Evolutionary conservation across 2,329 filamentous ascomycete species (phyloP).

Genomic region (Teratosphaeriaceae sp.): DNA sequence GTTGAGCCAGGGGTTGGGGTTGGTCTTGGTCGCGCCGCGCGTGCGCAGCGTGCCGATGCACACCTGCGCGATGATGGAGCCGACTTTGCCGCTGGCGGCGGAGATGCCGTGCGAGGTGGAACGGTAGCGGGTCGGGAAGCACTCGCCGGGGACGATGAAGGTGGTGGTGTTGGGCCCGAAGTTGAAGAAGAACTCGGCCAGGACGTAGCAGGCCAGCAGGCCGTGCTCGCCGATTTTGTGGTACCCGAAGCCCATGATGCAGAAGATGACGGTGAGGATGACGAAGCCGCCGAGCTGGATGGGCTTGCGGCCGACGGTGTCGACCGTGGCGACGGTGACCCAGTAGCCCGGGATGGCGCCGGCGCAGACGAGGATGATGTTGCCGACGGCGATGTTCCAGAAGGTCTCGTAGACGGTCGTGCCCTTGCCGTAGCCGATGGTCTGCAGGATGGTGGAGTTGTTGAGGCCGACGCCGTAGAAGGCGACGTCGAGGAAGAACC

Average conservation of each 20-base stretch:
- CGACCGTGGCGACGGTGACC: conserved; percentile 68
- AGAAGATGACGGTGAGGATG: conserved; percentile 43
- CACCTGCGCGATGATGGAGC: conserved; percentile 41
- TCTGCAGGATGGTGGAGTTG: conserved; percentile 63
- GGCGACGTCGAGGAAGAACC: conserved; percentile 69
- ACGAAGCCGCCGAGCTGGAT: conserved; percentile 58
- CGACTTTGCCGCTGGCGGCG: conserved; percentile 49
- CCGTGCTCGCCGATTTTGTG: conserved; percentile 35
- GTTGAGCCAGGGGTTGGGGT: conserved; percentile 59
- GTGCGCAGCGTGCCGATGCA: conserved; percentile 46
- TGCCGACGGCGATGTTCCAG: conserved; percentile 69
- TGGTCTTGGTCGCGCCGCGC: conserved; percentile 47
- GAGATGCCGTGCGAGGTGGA: conserved; percentile 49
- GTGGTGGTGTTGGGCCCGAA: conserved; percentile 47
- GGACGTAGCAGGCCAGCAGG: conserved; percentile 40
- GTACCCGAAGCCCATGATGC: conserved; percentile 44
- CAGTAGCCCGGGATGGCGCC: conserved; percentile 78
- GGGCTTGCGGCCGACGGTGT: conserved; percentile 68
- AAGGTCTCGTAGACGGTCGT: conserved; percentile 60
- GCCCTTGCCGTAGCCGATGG: conserved; percentile 64
- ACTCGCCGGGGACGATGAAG: conserved; percentile 46
- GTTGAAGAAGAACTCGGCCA: conserved; percentile 48
- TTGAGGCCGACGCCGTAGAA: conserved; percentile 60
- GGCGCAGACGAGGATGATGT: conserved; percentile 70
- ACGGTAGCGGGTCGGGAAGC: conserved; percentile 51